phyloP scores from a whole-genome alignment of 192 early-diverging fungal species.

The Coemansia sp. region DNA sequence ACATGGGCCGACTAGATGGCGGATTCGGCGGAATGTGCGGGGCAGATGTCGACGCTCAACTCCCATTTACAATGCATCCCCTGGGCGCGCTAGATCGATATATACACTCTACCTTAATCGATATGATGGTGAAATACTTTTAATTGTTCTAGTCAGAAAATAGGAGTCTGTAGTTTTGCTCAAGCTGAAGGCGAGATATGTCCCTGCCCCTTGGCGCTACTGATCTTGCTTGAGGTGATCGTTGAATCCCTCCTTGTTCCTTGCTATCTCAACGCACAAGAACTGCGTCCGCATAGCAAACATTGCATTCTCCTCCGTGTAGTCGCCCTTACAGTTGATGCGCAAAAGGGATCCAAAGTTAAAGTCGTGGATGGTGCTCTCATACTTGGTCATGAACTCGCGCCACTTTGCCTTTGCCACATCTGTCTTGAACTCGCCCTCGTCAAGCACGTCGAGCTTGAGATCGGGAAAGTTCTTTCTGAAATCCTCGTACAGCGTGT shows the following conservation, averaged over 20 bases:
- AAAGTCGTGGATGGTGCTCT: constrained; percentile 82
- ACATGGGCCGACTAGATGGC: too few relatives aligned
- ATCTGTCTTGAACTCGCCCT: constrained; percentile 79
- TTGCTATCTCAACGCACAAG: constrained; percentile 86
- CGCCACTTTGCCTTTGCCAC: constrained; percentile 87
- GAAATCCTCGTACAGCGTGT: constrained; percentile 82
- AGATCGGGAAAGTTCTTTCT: constrained; percentile 73
- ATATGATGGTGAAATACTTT: background rate
- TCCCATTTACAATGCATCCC: too few relatives aligned
- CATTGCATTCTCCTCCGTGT: constrained; percentile 84
- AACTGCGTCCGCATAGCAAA: constrained; percentile 90
- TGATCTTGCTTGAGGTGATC: constrained; percentile 17
- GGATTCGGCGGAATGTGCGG: too few relatives aligned
- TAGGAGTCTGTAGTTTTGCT: background rate
- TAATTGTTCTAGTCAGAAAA: background rate
- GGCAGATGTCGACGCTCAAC: too few relatives aligned
- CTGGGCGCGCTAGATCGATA: too few relatives aligned
- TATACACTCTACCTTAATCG: too few relatives aligned
- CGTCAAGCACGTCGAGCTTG: constrained; percentile 66
- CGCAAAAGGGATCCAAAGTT: constrained; percentile 93
- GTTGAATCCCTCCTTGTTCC: constrained; percentile 86
- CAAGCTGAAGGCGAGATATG: background rate
- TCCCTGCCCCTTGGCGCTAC: background rate
- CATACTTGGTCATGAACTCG: constrained; percentile 81
- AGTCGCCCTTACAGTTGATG: constrained; percentile 71